A percentile compares a stretch with the other conserved stretches of the same genome.
Evolutionary conservation across 192 early-diverging fungal species (phyloP).

Genomic region (Gorgonomyces haynaldii): DNA sequence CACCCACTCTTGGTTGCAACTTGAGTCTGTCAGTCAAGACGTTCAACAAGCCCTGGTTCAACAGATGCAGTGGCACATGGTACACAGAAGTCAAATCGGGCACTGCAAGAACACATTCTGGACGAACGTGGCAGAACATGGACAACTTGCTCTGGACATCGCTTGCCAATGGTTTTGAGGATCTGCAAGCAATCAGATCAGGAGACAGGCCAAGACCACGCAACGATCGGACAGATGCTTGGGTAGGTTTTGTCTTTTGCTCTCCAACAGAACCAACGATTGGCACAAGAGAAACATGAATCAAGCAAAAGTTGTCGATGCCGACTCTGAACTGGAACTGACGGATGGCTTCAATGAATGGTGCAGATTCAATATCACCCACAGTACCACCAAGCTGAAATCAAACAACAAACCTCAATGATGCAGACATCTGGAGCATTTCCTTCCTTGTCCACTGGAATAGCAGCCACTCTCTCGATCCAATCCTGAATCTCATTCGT

Average conservation of each 20-base stretch:
- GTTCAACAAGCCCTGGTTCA: constrained; percentile 74
- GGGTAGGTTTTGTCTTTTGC: constrained; percentile 99
- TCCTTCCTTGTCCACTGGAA: constrained; percentile 73
- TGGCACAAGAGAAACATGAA: constrained; percentile 95
- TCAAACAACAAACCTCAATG: too few relatives aligned
- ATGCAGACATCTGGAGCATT: constrained; percentile 92
- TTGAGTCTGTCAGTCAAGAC: constrained; percentile 71
- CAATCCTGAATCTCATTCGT: constrained; percentile 97
- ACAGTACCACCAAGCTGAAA: constrained; percentile 97
- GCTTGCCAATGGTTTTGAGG: constrained; percentile 67
- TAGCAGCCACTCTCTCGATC: constrained; percentile 87
- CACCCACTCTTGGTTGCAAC: constrained; percentile 49
- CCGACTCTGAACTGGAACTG: constrained; percentile 99
- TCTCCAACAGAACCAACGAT: constrained; percentile 96
- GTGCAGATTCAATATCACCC: constrained; percentile 97
- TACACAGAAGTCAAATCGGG: constrained; percentile 95
- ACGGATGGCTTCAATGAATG: constrained; percentile 99
- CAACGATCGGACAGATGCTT: constrained; percentile 88
- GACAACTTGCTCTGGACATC: constrained; percentile 85
- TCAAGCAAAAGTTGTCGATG: constrained; percentile 92
- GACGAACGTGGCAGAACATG: constrained; percentile 95
- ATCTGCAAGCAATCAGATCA: constrained; percentile 94
- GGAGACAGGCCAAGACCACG: constrained; percentile 89
- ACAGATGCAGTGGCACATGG: constrained; percentile 87
- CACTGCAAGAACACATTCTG: constrained; percentile 84